phyloP scores from a whole-genome alignment of 1,139 yeast genomes.

The Magnusiomyces paraingens region DNA sequence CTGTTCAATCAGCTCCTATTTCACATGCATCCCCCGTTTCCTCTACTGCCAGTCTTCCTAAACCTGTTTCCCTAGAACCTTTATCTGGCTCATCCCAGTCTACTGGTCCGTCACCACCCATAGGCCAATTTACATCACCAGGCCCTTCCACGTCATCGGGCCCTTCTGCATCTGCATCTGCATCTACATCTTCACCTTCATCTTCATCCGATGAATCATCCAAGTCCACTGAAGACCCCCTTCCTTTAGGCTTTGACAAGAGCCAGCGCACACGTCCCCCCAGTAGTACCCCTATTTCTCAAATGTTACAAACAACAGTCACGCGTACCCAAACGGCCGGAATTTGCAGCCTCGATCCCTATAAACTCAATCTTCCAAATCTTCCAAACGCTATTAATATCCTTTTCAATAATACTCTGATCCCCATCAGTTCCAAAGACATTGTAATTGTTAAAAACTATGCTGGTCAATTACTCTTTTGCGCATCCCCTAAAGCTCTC shows the following conservation, averaged over 20 bases:
- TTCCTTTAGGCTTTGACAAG: too few relatives aligned
- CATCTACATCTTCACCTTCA: neutral
- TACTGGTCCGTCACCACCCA: constrained; percentile 1
- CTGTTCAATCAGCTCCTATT: neutral
- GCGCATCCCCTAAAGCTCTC: constrained; percentile 13
- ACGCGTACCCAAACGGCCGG: constrained; percentile 10
- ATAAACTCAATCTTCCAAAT: neutral
- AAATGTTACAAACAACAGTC: neutral
- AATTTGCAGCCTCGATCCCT: constrained; percentile 3
- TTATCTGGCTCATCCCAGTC: neutral
- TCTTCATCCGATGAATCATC: neutral
- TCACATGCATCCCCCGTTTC: neutral
- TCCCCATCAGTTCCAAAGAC: constrained; percentile 9
- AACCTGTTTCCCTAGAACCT: neutral
- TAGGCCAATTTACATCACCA: too few relatives aligned
- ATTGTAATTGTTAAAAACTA: constrained; percentile 12
- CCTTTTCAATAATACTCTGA: constrained; percentile 3
- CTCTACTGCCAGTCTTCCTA: neutral
- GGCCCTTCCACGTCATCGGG: neutral
- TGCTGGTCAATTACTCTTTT: constrained; percentile 11
- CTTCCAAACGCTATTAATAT: constrained; percentile 3
- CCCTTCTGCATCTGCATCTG: constrained; percentile 4
- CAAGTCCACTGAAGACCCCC: neutral
- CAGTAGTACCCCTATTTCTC: neutral
- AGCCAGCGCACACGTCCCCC: neutral